Conservation (phyloP, 2,329 filamentous ascomycete species). For the Chaetomiaceae sp. region DNA sequence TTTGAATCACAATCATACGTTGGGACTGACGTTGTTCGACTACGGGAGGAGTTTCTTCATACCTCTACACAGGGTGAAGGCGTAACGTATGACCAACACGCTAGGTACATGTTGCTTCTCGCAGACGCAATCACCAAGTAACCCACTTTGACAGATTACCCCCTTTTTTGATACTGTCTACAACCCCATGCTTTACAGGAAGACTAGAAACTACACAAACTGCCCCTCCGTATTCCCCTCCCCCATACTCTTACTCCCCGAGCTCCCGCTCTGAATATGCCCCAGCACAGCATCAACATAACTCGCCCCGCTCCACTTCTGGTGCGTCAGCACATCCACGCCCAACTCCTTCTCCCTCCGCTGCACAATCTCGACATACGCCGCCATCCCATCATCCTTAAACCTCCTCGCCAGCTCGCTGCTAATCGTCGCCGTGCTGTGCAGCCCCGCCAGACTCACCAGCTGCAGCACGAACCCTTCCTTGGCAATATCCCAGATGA, state of each 20-base stretch:
- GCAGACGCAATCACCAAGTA: no score
- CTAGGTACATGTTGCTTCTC: no score
- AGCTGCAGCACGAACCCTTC: conserved; percentile 74
- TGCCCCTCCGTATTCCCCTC: conserved; percentile 85
- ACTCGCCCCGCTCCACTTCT: conserved; percentile 70
- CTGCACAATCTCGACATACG: conserved; percentile 94
- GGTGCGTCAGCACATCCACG: conserved; percentile 90
- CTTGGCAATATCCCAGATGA: conserved; percentile 93
- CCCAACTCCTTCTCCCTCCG: conserved; percentile 83
- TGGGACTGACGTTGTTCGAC: no score
- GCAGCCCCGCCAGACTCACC: conserved; percentile 61
- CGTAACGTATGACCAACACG: no score
- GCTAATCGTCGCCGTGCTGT: conserved; percentile 60
- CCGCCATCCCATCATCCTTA: conserved; percentile 90
- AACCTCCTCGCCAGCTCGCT: conserved; percentile 76
- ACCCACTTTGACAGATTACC: no score
- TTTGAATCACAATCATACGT: no score
- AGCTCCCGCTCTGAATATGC: conserved; percentile 86
- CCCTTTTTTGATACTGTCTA: no score
- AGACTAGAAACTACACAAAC: conserved; percentile 36
- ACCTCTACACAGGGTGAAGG: no score
- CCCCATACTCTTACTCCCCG: conserved; percentile 87
- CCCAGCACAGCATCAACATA: conserved; percentile 88
- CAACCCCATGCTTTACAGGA: neutral
- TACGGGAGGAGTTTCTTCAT: no score